Evolutionary conservation across 1,284 basidiomycete species (phyloP).

Genomic region (Boletus hoseneyae): DNA sequence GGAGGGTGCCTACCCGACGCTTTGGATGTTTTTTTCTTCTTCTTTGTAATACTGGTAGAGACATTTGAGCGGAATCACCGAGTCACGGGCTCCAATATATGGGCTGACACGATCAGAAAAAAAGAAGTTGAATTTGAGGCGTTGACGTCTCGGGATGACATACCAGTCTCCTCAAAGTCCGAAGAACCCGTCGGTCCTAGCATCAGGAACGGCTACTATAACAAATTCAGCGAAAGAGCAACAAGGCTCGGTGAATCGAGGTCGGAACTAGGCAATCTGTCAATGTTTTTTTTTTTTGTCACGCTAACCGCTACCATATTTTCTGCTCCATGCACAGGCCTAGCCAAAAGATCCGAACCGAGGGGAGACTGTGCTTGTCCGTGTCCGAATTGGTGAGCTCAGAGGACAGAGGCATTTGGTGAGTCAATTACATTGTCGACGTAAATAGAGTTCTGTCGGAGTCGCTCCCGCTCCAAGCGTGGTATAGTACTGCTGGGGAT

Average conservation of each 20-base stretch:
- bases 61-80: conserved; percentile 1
- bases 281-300: conserved; percentile 6
- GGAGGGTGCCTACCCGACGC: conserved; percentile 9
- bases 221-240: neutral
- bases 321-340: conserved; percentile 3
- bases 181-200: neutral
- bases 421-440: conserved; percentile 23
- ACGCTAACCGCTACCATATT: conserved; percentile 1
- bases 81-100: neutral
- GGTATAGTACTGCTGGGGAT: no score
- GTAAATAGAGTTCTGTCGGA: conserved; percentile 13
- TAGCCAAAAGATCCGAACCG: conserved; percentile 11
- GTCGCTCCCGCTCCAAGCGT: neutral
- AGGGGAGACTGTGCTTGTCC: neutral
- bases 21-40: conserved; percentile 6
- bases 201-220: neutral
- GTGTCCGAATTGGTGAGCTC: no score
- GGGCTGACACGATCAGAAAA: neutral
- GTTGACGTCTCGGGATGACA: neutral
- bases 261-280: conserved; percentile 8
- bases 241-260: conserved; percentile 1
- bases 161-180: neutral
- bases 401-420: neutral
- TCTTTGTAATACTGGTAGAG: neutral
- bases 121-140: neutral